These are phyloP conservation scores for Polyplosphaeria fusca DNA, from an alignment of 495 filamentous ascomycete genomes.

Conservation along the genomic window DNA sequence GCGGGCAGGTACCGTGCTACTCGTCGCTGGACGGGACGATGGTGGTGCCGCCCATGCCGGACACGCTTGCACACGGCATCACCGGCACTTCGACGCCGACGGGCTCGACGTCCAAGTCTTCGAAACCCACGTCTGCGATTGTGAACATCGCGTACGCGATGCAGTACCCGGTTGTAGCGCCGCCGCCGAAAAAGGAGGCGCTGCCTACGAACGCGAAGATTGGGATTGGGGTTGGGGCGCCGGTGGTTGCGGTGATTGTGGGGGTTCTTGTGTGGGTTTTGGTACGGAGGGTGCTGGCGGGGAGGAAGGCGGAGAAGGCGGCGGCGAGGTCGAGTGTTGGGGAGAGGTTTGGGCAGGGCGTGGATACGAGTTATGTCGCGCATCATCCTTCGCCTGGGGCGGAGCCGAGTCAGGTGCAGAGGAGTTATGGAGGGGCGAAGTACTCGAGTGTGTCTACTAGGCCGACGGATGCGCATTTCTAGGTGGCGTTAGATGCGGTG, in stretches of 20 bases:
- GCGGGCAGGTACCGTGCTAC: conserved; percentile 21
- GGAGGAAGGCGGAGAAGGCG: neutral
- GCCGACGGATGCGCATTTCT: neutral
- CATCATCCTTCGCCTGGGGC: neutral
- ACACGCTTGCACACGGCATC: conserved; percentile 3
- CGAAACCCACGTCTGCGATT: conserved; percentile 20
- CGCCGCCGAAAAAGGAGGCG: neutral
- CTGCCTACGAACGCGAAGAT: conserved; percentile 13
- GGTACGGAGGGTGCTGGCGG: neutral
- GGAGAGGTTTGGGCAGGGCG: conserved; percentile 1
- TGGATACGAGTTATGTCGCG: conserved; percentile 11
- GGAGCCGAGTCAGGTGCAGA: neutral
- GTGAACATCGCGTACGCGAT: conserved; percentile 21
- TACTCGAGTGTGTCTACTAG: conserved; percentile 11
- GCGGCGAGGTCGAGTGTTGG: neutral
- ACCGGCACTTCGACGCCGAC: conserved; percentile 1
- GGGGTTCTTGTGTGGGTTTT: conserved; percentile 4
- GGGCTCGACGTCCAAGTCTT: too few species aligned
- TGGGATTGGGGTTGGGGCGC: conserved; percentile 8
- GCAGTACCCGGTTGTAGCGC: conserved; percentile 4
- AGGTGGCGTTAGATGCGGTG: neutral
- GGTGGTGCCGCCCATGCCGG: conserved; percentile 6
- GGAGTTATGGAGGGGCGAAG: conserved; percentile 3
- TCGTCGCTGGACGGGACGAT: conserved; percentile 1
- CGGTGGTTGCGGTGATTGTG: neutral